phyloP scores from a whole-genome alignment of 345 rosid genomes.

The Lepidium didymum region DNA sequence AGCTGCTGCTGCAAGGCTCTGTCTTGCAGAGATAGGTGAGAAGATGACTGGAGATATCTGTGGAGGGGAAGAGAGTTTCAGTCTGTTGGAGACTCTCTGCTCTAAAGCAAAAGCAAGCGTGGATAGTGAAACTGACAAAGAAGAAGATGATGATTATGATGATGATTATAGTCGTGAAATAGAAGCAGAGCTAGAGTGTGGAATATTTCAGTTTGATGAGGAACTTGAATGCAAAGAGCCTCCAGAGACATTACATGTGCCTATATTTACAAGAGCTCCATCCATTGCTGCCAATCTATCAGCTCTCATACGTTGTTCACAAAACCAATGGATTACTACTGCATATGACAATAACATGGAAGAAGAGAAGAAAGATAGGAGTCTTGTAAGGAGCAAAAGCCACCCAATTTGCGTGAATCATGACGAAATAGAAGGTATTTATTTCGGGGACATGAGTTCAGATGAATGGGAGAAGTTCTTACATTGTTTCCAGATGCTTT shows the following conservation, averaged over 20 bases:
- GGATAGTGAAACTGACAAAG: neutral
- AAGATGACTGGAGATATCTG: constrained; percentile 55
- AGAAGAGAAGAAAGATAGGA: constrained; percentile 16
- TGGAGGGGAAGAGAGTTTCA: constrained; percentile 45
- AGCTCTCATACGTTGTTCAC: constrained; percentile 18
- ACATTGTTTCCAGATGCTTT: constrained; percentile 40
- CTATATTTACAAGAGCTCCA: constrained; percentile 24
- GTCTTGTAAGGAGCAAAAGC: constrained; percentile 43
- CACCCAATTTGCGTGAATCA: constrained; percentile 28
- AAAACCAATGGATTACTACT: constrained; percentile 19
- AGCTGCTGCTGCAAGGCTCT: constrained; percentile 56
- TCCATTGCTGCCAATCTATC: constrained; percentile 33
- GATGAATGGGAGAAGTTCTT: constrained; percentile 60
- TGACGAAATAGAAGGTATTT: constrained; percentile 33
- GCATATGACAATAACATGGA: neutral
- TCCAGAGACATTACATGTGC: neutral
- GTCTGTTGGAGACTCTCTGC: constrained; percentile 56
- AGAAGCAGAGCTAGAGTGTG: constrained; percentile 24
- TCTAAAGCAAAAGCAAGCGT: constrained; percentile 43
- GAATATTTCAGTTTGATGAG: constrained; percentile 38
- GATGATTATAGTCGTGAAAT: constrained; percentile 18
- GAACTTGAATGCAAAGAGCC: constrained; percentile 27
- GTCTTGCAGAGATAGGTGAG: constrained; percentile 72
- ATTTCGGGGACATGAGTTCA: constrained; percentile 48
- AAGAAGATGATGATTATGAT: too few relatives aligned